These are phyloP conservation scores for Fagopyrum homotropicum DNA, from an alignment of 148 eudicot genomes.

Conservation along the genomic window DNA sequence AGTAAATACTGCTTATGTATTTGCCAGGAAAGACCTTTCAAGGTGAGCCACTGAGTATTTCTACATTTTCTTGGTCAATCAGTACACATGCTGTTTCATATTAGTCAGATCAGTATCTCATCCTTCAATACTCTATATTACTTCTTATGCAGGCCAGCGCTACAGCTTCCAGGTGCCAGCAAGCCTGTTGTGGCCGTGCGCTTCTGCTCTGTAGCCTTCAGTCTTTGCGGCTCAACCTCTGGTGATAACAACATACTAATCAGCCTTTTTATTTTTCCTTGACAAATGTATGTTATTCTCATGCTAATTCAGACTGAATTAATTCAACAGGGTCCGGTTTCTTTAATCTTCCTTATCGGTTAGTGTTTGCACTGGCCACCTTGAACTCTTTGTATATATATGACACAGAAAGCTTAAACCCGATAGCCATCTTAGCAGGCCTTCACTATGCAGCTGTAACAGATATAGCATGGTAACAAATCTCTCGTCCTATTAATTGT, in stretches of 20 bases:
- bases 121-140: slow-evolving; percentile 1
- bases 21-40: slow-evolving; percentile 84
- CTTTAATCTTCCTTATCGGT: slow-evolving; percentile 91
- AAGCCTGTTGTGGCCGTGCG: slow-evolving; percentile 94
- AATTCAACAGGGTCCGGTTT: slow-evolving; percentile 35
- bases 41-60: slow-evolving; percentile 34
- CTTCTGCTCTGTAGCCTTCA: slow-evolving; percentile 76
- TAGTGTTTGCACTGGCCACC: slow-evolving; percentile 85
- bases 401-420: slow-evolving; percentile 72
- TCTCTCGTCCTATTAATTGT: neutral
- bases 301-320: neutral
- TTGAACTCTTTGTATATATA: slow-evolving; percentile 84
- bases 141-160: slow-evolving; percentile 65
- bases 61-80: slow-evolving; percentile 9
- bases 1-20: slow-evolving; percentile 70
- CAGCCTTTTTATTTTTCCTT: neutral
- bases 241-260: slow-evolving; percentile 22
- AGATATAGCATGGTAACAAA: slow-evolving; percentile 74
- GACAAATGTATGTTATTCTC: neutral
- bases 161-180: slow-evolving; percentile 90
- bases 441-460: slow-evolving; percentile 96
- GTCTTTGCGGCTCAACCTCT: slow-evolving; percentile 47
- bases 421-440: slow-evolving; percentile 79
- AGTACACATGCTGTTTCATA: neutral
- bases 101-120: neutral